These are phyloP conservation scores for Coccomyxa sp. DNA, from an alignment of 139 green algal species.

Conservation along the genomic window DNA sequence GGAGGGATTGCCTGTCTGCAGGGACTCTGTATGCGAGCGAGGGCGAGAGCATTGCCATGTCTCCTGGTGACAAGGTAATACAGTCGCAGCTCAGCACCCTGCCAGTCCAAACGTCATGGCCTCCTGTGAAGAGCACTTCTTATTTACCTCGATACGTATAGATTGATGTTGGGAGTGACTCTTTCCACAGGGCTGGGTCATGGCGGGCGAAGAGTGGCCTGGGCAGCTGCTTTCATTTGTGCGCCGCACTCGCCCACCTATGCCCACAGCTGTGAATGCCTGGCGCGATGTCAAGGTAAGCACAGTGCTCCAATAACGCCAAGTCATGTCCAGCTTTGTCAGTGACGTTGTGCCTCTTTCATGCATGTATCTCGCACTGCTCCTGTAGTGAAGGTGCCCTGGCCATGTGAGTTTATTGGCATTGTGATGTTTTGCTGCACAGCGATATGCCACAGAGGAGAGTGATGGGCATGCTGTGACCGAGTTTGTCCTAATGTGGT, in stretches of 20 bases:
- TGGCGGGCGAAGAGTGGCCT: constrained; percentile 45
- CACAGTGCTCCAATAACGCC: background rate
- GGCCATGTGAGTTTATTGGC: background rate
- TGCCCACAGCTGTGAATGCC: constrained; percentile 12
- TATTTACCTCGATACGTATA: too few species aligned
- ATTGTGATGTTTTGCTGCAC: background rate
- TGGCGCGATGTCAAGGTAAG: constrained; percentile 41
- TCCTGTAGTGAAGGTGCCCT: background rate
- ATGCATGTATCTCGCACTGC: too few species aligned
- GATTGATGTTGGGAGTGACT: background rate
- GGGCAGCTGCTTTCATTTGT: constrained; percentile 50
- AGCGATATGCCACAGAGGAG: background rate
- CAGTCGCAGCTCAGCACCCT: too few species aligned
- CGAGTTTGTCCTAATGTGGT: background rate
- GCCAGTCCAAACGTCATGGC: too few species aligned
- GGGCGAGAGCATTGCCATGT: constrained; percentile 33
- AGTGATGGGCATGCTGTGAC: background rate
- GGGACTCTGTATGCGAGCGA: constrained; percentile 39
- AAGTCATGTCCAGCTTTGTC: background rate
- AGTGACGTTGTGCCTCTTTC: too few species aligned
- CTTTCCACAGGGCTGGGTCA: constrained; percentile 45
- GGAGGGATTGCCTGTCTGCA: background rate
- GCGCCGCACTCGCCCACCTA: background rate
- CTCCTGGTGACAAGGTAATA: constrained; percentile 24
- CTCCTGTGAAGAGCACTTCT: too few species aligned